Conservation (phyloP, 805 yeast genomes). For the Starmerella ratchasimensis region DNA sequence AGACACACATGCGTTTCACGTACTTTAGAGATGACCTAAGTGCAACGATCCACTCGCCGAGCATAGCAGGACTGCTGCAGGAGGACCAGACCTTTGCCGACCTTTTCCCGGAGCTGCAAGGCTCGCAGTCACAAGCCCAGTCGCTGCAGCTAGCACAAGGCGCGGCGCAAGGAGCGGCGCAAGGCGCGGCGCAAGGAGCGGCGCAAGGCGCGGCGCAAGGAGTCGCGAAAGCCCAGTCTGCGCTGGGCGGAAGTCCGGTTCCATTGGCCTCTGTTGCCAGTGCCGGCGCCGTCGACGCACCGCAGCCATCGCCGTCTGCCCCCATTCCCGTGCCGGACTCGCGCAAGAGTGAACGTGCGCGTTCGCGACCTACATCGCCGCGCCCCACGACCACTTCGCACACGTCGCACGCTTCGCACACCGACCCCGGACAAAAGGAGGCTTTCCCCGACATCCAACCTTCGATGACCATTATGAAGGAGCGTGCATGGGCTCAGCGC, state of each 20-base stretch:
- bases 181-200: conserved; percentile 7
- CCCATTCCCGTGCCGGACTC: too few species aligned
- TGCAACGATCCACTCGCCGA: conserved; percentile 81
- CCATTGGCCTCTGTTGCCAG: too few species aligned
- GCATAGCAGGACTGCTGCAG: conserved; percentile 65
- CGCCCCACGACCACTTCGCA: not conserved
- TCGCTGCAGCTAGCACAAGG: too few species aligned
- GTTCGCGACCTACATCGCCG: not conserved
- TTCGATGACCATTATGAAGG: not conserved
- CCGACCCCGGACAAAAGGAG: conserved; percentile 6
- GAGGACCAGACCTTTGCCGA: conserved; percentile 46
- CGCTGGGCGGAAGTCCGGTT: too few species aligned
- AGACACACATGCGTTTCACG: conserved; percentile 57
- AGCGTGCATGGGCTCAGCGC: too few species aligned
- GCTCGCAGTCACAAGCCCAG: not conserved
- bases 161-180: conserved; percentile 10
- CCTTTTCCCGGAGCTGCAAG: conserved; percentile 33
- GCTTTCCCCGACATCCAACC: conserved; percentile 11
- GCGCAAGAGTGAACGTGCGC: too few species aligned
- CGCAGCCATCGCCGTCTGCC: too few species aligned
- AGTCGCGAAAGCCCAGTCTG: conserved; percentile 1
- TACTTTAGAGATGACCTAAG: conserved; percentile 83
- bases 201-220: conserved; percentile 10
- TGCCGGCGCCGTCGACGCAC: too few species aligned
- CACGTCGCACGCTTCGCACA: not conserved